Evolutionary conservation across 345 rosid species (phyloP).

Genomic region (Eucalyptus polyanthemos): DNA sequence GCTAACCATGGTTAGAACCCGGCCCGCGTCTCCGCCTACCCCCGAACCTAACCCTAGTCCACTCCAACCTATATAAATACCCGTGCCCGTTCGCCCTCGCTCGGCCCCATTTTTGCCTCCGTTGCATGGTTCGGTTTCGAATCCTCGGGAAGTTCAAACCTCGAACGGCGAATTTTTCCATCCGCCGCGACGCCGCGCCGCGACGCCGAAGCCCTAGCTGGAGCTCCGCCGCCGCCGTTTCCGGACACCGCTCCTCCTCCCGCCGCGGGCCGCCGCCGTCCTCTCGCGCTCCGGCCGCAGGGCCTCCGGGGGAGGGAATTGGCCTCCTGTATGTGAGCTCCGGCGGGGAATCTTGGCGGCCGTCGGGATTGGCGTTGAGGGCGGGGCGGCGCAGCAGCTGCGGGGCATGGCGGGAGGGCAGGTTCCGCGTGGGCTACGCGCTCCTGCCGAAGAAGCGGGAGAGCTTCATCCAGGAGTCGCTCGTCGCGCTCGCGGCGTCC

Average conservation of each 20-base stretch:
- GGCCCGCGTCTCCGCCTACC: background rate
- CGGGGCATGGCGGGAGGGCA: background rate
- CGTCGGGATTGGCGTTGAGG: background rate
- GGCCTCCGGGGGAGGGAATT: background rate
- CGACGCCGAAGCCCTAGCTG: background rate
- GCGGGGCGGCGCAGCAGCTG: background rate
- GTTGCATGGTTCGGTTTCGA: background rate
- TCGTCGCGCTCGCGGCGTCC: conserved; percentile 14
- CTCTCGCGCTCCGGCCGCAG: background rate
- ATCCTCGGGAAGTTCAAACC: background rate
- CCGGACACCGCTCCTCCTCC: background rate
- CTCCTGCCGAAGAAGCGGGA: conserved; percentile 42
- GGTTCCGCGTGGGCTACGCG: conserved; percentile 44
- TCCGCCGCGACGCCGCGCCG: background rate
- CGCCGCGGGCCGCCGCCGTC: background rate
- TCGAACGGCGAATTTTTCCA: background rate
- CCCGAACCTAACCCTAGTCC: background rate
- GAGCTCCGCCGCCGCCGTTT: background rate
- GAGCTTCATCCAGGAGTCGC: conserved; percentile 44
- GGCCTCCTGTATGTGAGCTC: background rate
- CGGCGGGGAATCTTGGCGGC: background rate
- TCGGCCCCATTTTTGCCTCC: background rate
- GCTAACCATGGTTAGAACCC: background rate
- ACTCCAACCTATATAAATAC: background rate
- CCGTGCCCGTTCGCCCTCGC: background rate